Base-by-base conservation (phyloP, 1,139 yeast genomes). In the Candida glucosophila region DNA sequence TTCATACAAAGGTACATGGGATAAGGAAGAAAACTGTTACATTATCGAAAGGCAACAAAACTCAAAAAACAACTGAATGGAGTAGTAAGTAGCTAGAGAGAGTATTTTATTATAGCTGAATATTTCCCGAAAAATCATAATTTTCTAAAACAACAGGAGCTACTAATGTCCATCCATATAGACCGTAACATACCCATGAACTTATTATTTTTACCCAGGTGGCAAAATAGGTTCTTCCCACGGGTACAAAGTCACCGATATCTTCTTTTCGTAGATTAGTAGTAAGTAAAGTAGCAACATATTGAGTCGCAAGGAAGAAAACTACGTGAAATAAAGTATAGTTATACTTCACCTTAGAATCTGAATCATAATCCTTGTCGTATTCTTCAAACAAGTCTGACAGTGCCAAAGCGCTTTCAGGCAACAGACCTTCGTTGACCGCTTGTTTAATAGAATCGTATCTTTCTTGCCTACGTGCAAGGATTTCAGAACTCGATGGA, bases 251-350 rank as follows among this genome's bases (percentile, higher is more conserved):
- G 37, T 85, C 93, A 5, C 93, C 95, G 26, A 74, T 69, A 34
- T 78, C 80, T 40, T 83, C 94, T 40, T 78, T 77, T 29, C 80
- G 77, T 17, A 90, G 96, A 44, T 88, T 90, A 52, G 86, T 82
- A 0, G 98, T 92, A 33, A 92, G 64, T 35, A 92, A 61, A 1
- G 95, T 86, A 2, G 98, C 96, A 25, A 90, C 88, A 72, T 94
- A 92, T 52, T 90, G 98, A 1, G 98, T 90, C 1, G 98, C 98
- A 37, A 92, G 63, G 49, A 92, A 77, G 66, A 92, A 92, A 20
- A 92, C 82, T 17, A 88, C 49, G 50, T 92, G 98, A 65, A 90
- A 92, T 29, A 88, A 57, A 3, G 86, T 69, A 50, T 90, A 90
- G 52, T 83, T 88, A 59, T 90, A 90, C 47, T 78, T 81, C 2